Evolutionary conservation across 208 protist genomes (phyloP), one percentile per base, ranked within the genome.

Genomic region (Phytomonas sp.): DNA sequence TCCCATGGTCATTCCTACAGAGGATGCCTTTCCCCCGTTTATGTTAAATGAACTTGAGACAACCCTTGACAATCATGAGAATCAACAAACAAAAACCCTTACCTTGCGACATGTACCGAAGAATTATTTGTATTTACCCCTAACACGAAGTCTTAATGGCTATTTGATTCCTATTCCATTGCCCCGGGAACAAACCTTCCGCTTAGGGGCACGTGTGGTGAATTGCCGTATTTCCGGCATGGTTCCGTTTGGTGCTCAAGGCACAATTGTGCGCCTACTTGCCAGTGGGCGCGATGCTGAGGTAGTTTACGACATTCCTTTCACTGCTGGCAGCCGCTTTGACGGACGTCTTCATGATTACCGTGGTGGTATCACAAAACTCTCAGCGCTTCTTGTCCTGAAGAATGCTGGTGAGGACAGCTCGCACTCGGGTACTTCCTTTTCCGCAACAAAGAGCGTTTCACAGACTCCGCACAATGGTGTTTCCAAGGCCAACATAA

Each of bases 281-380:
- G 78, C 80, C 52, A 82, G 80, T 52, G 79, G 84, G 16, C 71
- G 82, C 16, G 82, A 94, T 52, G 92, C 88, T 32, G 90, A 97
- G 72, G 90, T 97, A 33, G 82, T 97, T 19, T 94, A 93, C 79
- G 92, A 97, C 77, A 69, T 78, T 42, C 74, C 81, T 14, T 97
- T 94, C 81, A 83, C 80, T n/a, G 86, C 86, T 11, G 90, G 88
- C 8, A 83, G 76, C 11, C 72, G 74, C 30, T 82, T 97, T n/a
- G 87, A 86, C 45, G 92, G 92, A 4, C 77, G 90, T 19, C 82
- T 95, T 29, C 62, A 75, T 56, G 76, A 82, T 40, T 81, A 71
- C 52, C 86, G 92, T 37, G 92, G 86, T 0, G 86, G 82, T 56
- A 81, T 97, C 40, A 80, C 78, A 36, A 93, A 89, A 73, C 71